Evolutionary conservation across 768 basidiomycete species (phyloP).

Genomic region (Leucocoprinus sp.): DNA sequence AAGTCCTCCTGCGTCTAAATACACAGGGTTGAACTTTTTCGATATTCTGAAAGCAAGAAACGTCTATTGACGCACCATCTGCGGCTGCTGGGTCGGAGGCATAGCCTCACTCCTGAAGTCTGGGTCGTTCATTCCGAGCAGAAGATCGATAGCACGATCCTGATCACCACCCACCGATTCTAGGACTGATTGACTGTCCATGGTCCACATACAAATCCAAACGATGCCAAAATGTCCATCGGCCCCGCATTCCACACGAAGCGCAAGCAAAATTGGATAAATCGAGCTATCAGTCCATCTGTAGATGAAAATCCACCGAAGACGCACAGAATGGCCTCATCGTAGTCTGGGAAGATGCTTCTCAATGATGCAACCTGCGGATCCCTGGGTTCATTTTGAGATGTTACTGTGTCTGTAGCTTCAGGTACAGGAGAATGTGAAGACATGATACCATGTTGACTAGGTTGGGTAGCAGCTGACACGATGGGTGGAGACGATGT

Average conservation of each 20-base stretch:
- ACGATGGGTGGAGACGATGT: neutral
- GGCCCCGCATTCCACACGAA: neutral
- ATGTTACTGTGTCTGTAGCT: neutral
- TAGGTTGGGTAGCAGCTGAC: neutral
- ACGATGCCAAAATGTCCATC: neutral
- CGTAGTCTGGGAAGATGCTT: conserved; percentile 76
- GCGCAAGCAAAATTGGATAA: neutral
- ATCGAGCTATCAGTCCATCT: neutral
- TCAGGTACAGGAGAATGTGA: conserved; percentile 2
- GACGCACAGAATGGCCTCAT: conserved; percentile 59
- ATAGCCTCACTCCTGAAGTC: conserved; percentile 43
- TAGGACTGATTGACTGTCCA: conserved; percentile 58
- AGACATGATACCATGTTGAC: neutral
- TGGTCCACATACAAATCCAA: neutral
- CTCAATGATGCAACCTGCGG: conserved; percentile 47
- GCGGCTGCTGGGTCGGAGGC: conserved; percentile 13
- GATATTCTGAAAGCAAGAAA: neutral
- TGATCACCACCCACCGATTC: conserved; percentile 65
- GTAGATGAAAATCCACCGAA: neutral
- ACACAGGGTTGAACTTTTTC: neutral
- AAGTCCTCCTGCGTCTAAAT: conserved; percentile 54
- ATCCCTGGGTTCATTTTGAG: conserved; percentile 25
- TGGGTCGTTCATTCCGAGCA: conserved; percentile 85
- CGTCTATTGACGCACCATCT: conserved; percentile 14
- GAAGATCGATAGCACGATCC: conserved; percentile 65